Evolutionary conservation across 345 rosid species (phyloP).

Genomic region (Moringa oleifera): DNA sequence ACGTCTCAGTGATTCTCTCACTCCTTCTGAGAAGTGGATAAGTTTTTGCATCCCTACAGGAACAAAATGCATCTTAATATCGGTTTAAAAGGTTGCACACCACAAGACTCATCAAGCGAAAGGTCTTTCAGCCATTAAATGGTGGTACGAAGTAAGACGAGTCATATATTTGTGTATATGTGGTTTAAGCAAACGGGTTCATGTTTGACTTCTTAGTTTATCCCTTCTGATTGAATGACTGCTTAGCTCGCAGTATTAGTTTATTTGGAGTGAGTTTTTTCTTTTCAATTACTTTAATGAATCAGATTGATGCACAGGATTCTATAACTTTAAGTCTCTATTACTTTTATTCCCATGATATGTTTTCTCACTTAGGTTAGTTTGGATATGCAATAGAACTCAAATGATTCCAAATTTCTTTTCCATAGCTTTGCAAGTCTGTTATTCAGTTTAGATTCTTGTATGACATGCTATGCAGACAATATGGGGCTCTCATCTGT

Average conservation of each 20-base stretch:
- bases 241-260: neutral
- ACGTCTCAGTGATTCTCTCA: conserved; percentile 77
- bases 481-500: neutral
- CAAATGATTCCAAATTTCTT: neutral
- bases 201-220: no score
- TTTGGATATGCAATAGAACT: neutral
- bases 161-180: neutral
- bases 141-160: neutral
- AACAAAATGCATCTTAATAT: conserved; percentile 15
- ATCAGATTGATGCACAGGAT: no score
- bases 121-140: neutral
- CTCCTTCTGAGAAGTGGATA: conserved; percentile 74
- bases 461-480: neutral
- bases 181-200: neutral
- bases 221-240: neutral
- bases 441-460: neutral
- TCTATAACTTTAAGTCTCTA: no score
- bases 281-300: no score
- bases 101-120: neutral
- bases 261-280: neutral
- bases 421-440: neutral
- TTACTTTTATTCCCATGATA: no score
- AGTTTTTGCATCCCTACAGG: conserved; percentile 76
- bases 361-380: neutral
- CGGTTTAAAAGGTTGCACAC: neutral